Base-by-base conservation (phyloP, 805 yeast species). In the Starmera caribaea region DNA sequence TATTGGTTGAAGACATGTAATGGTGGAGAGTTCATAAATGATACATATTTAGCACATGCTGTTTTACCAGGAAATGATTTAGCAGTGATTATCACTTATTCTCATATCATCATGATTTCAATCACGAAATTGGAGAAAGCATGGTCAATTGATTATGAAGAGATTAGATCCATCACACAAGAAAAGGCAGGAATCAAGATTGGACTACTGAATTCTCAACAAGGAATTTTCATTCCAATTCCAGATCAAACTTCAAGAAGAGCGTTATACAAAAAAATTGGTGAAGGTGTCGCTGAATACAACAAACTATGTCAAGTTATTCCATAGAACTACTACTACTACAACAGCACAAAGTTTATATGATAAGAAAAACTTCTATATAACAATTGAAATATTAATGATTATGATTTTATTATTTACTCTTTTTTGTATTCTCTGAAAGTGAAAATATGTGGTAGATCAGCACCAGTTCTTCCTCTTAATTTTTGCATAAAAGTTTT, bases 1-100 rank as follows among this genome's bases (percentile, higher is more conserved):
- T 83, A 71, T 53, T 86, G 97, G 92, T 67, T 92, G 44, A 89
- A 86, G 61, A 68, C 78, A 8, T 75, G 85, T 16, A 82, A 82
- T 51, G 95, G 94, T 34, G 97, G 97, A 1, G 63, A 73, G 29
- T 86, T 66, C 53, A 71, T 75, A 48, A 66, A 69, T 37, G 97
- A 92, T 50, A 64, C 66, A 16, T 92, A 92, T 52, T 64, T 92
- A 40, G 95, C 96, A 0, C 97, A 92, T 59, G 74, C 84, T 44
- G 73, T 85, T 15, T 65, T 89, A 35, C 80, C 94, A 1, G 94
- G 95, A 8, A 82, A 79, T 37, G 94, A 86, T 44, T 69, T 74
- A 49, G 82, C 81, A 7, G 81, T 87, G 3, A 63, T 90, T 38
- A 79, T 92, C 4, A 84, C 96, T 2, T 76, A 76, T 65, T 72